A percentile compares a stretch with the other conserved stretches of the same genome.
Conservation (phyloP, 2,329 filamentous ascomycete species). For the Ceratocystis smalleyi region DNA sequence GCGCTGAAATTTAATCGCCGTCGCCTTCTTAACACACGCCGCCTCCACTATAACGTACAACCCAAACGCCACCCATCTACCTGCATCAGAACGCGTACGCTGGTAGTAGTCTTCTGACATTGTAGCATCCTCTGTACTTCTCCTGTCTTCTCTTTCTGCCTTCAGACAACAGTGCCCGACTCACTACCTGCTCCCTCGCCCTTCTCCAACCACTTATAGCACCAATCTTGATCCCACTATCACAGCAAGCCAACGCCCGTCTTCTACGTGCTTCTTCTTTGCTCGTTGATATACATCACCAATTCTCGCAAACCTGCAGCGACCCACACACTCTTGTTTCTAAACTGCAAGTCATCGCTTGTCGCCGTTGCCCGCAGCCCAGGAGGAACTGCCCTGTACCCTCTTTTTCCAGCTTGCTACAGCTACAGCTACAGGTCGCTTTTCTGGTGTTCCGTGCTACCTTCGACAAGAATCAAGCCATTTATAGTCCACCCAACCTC, state of each 20-base stretch:
- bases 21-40: not conserved
- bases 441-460: not conserved
- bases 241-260: not conserved
- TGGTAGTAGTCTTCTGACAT: not conserved
- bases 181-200: not conserved
- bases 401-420: constrained; percentile 2
- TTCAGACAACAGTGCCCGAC: not conserved
- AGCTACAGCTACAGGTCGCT: not conserved
- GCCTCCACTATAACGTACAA: not conserved
- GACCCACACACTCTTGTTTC: not conserved
- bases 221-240: not conserved
- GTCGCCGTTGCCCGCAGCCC: not conserved
- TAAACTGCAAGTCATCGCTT: not conserved
- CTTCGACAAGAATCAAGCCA: not conserved
- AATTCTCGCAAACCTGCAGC: not conserved
- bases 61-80: not conserved
- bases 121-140: not conserved
- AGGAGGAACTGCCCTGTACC: not conserved
- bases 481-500: not conserved
- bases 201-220: not conserved
- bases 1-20: not conserved
- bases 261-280: not conserved
- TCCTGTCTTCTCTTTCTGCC: not conserved
- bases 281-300: not conserved
- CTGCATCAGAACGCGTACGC: not conserved